A percentile compares a stretch with the other conserved stretches of the same genome.
phyloP scores from a whole-genome alignment of 352 stramenopile species.

The Phytopythium oedochilum region DNA sequence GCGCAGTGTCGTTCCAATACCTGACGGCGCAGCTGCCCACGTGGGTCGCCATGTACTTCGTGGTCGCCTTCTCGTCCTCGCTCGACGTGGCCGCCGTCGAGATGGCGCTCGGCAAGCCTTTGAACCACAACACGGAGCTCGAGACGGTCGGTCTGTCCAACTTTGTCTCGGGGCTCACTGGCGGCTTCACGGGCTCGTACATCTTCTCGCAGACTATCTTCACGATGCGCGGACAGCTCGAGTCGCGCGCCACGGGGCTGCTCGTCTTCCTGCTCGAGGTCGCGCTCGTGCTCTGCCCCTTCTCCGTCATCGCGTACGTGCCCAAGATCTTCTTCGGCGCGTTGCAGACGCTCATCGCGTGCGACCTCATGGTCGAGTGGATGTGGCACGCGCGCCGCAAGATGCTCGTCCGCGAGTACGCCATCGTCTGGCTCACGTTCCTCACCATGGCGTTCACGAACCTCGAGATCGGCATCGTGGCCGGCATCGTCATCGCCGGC shows the following conservation, averaged over 20 bases:
- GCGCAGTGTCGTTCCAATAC: conserved; percentile 51
- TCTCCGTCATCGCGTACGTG: conserved; percentile 95
- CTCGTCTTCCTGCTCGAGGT: conserved; percentile 79
- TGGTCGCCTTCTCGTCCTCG: conserved; percentile 97
- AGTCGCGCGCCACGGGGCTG: conserved; percentile 64
- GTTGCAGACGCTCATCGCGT: conserved; percentile 95
- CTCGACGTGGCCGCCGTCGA: conserved; percentile 98
- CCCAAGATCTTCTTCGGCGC: conserved; percentile 98
- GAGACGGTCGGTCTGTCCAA: conserved; percentile 96
- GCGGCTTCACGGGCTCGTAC: conserved; percentile 98
- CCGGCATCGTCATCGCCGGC: conserved; percentile 87
- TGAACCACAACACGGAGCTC: conserved; percentile 96
- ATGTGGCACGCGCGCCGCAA: conserved; percentile 85
- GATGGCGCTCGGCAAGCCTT: conserved; percentile 90
- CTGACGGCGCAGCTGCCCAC: conserved; percentile 79
- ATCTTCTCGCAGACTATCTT: conserved; percentile 98
- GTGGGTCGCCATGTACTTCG: conserved; percentile 97
- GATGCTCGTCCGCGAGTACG: conserved; percentile 89
- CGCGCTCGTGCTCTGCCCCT: conserved; percentile 78
- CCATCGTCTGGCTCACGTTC: conserved; percentile 93
- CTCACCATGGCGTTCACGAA: conserved; percentile 91
- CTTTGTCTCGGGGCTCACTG: conserved; percentile 92
- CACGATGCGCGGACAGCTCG: conserved; percentile 71
- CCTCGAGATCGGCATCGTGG: conserved; percentile 93
- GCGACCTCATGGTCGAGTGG: conserved; percentile 98